Percentiles rank a stretch among this genome's conserved stretches.
Evolutionary conservation across 2,329 filamentous ascomycete species (phyloP).

Genomic region (Fusarium sp.): DNA sequence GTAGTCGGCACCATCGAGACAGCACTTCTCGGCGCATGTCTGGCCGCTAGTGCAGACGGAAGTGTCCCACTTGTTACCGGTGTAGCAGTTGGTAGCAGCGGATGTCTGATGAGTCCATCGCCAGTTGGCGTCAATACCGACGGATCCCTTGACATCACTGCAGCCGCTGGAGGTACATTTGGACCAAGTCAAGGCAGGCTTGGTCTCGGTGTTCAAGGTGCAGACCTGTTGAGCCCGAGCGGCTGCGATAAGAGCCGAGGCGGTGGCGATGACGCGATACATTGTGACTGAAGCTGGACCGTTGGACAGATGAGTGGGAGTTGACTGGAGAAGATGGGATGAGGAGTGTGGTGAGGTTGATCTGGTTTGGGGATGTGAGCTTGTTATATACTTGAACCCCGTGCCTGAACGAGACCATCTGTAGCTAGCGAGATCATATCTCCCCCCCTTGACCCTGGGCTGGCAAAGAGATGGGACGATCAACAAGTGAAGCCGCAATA

Average conservation of each 20-base stretch:
- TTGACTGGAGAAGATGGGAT: slow-evolving; percentile 27
- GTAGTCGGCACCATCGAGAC: slow-evolving; percentile 67
- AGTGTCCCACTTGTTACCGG: slow-evolving; percentile 63
- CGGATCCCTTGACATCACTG: slow-evolving; percentile 60
- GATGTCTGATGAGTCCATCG: slow-evolving; percentile 67
- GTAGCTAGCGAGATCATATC: slow-evolving; percentile 5
- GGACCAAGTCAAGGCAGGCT: slow-evolving; percentile 66
- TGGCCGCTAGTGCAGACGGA: slow-evolving; percentile 56
- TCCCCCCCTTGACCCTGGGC: slow-evolving; percentile 1
- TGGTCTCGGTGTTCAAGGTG: slow-evolving; percentile 60
- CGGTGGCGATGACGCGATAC: slow-evolving; percentile 49
- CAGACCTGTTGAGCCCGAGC: slow-evolving; percentile 64
- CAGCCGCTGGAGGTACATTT: slow-evolving; percentile 67
- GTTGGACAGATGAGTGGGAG: slow-evolving; percentile 22
- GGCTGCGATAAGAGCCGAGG: slow-evolving; percentile 47
- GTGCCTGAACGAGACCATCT: background rate
- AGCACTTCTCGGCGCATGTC: slow-evolving; percentile 63
- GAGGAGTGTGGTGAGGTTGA: slow-evolving; percentile 27
- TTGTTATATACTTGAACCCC: slow-evolving; percentile 34
- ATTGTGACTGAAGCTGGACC: slow-evolving; percentile 40
- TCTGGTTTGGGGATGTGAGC: slow-evolving; percentile 15
- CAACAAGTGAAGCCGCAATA: slow-evolving; percentile 22
- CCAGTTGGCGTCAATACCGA: slow-evolving; percentile 72
- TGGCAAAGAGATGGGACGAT: slow-evolving; percentile 8
- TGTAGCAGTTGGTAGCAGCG: slow-evolving; percentile 68